Base-by-base conservation (phyloP, 148 eudicot genomes). In the Cornus kousa region DNA sequence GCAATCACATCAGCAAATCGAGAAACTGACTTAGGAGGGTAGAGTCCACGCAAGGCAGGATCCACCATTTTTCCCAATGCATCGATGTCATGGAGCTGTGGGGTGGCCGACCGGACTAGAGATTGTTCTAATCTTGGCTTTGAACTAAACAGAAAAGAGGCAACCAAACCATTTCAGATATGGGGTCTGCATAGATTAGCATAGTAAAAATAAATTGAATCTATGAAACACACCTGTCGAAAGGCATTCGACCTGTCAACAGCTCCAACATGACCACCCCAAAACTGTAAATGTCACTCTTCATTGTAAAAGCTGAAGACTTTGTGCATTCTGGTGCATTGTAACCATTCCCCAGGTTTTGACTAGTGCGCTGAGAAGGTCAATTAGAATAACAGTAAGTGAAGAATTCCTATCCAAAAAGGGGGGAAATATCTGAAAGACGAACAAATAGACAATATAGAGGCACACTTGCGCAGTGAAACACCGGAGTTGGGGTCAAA, bases 191-290 rank as follows among this genome's bases (percentile, higher is more conserved):
- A 22, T 24, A 59, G 28, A 74, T 9, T 4, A 40, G 53, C 28
- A 39, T 19, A 19, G 24, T 8, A 39, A 23, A 39, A 39, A 67
- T 5, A 22, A 43, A 31, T 9, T 6, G 9, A 62, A 39, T 43
- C 20, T 39, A n/a, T n/a, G 12, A 78, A 77, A 62, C 17, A 76
- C 73, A 90, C 92, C 94, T 87, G 80, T 92, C 97, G 40, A 75
- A 88, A 72, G 97, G 90, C 89, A 78, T 87, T 62, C 97, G 92
- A 72, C 97, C 94, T 19, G 97, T 92, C 83, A 92, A 79, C 39
- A 92, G 78, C 85, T 92, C 92, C 78, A 92, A 80, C 93, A 92
- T 88, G n/a, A 90, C 91, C 48, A 90, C 91, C 64, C 96, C 96
- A 72, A 88, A 92, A 67, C 92, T 89, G 71, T 88, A 92, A n/a